A percentile compares a stretch with the other conserved stretches of the same genome.
Evolutionary conservation across 768 basidiomycete species (phyloP).

Genomic region (Polyporus arcularius): DNA sequence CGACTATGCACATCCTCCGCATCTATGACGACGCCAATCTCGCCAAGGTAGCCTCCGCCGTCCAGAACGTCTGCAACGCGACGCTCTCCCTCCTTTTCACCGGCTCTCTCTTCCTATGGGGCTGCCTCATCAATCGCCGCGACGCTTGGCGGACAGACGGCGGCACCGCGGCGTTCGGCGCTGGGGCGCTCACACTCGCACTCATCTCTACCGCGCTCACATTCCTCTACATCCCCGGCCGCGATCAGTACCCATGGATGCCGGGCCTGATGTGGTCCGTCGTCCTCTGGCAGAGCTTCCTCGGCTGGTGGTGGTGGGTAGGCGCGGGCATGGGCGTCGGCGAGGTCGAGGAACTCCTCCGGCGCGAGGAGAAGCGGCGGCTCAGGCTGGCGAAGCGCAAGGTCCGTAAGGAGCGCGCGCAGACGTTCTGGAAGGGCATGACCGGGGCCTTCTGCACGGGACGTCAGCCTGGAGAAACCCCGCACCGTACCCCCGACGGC

Average conservation of each 20-base stretch:
- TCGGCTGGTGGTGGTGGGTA: conserved; percentile 99
- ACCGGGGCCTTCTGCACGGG: conserved; percentile 44
- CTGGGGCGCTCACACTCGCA: conserved; percentile 81
- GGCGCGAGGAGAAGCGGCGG: conserved; percentile 48
- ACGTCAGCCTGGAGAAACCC: not conserved
- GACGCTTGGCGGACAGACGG: conserved; percentile 97
- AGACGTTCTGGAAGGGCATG: conserved; percentile 59
- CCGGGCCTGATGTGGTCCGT: conserved; percentile 88
- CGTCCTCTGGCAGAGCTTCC: conserved; percentile 94
- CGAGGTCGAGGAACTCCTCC: conserved; percentile 66
- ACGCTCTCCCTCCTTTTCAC: conserved; percentile 96
- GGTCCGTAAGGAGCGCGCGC: conserved; percentile 54
- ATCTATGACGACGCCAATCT: conserved; percentile 43
- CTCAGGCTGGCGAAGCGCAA: conserved; percentile 48
- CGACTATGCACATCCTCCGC: conserved; percentile 81
- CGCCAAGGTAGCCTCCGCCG: conserved; percentile 62
- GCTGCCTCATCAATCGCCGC: conserved; percentile 81
- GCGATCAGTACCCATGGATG: conserved; percentile 91
- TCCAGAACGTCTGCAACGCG: conserved; percentile 94
- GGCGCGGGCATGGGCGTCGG: conserved; percentile 84
- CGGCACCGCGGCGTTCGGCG: conserved; percentile 92
- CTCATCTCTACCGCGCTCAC: conserved; percentile 82
- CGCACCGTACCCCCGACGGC: not conserved
- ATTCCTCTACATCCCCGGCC: conserved; percentile 80
- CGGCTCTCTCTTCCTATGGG: conserved; percentile 88